Conservation (phyloP, 768 basidiomycete species). For the Baorangia bicolor region DNA sequence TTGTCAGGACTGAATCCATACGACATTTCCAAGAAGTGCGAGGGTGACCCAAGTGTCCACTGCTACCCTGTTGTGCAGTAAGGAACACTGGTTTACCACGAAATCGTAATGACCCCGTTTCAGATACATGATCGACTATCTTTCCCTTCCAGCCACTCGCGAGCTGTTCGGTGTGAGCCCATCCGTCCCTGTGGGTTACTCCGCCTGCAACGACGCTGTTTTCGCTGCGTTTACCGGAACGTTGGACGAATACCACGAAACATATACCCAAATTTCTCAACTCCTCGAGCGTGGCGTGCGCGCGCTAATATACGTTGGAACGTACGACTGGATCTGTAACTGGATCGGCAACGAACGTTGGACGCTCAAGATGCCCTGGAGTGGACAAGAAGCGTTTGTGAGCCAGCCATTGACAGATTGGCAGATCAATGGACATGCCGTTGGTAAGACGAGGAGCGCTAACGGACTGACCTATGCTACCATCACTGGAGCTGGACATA, state of each 20-base stretch:
- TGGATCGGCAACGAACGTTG: constrained; percentile 72
- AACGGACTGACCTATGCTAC: constrained; percentile 62
- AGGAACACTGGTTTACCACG: not conserved
- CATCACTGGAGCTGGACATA: constrained; percentile 68
- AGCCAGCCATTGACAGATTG: constrained; percentile 52
- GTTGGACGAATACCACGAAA: constrained; percentile 39
- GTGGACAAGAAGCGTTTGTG: constrained; percentile 50
- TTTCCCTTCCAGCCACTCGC: constrained; percentile 54
- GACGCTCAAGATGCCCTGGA: constrained; percentile 71
- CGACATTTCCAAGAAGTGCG: constrained; percentile 61
- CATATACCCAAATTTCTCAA: constrained; percentile 33
- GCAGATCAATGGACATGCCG: constrained; percentile 45
- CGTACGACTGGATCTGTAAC: constrained; percentile 74
- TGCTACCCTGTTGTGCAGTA: constrained; percentile 60
- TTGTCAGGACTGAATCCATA: constrained; percentile 52
- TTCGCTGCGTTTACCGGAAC: constrained; percentile 42
- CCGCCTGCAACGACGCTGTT: constrained; percentile 41
- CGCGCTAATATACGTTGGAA: constrained; percentile 67
- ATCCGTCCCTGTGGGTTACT: constrained; percentile 36
- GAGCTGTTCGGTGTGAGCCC: constrained; percentile 57
- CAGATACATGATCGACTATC: constrained; percentile 58
- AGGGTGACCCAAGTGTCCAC: constrained; percentile 46
- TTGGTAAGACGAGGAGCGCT: constrained; percentile 51
- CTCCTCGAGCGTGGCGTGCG: constrained; percentile 73
- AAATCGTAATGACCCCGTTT: not conserved